These are phyloP conservation scores for Komagataea norvegica DNA, from an alignment of 1,139 yeast genomes.

Conservation along the genomic window DNA sequence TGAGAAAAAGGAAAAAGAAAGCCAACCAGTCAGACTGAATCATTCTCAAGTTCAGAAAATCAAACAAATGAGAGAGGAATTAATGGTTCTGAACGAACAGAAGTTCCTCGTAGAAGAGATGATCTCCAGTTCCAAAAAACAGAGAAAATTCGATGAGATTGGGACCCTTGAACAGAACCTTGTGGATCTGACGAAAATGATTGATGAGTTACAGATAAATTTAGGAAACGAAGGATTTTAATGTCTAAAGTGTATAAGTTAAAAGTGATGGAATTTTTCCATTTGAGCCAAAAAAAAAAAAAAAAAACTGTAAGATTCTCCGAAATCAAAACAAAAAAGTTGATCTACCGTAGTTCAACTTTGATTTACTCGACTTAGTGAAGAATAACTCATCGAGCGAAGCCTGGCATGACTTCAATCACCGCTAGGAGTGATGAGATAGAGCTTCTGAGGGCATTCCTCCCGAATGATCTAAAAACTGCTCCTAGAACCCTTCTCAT, in stretches of 20 bases:
- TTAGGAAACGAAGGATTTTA: constrained; percentile 66
- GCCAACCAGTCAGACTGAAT: constrained; percentile 22
- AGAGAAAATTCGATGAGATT: constrained; percentile 75
- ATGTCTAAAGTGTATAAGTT: background rate
- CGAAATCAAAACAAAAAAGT: constrained; percentile 3
- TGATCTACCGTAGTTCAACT: too few species aligned
- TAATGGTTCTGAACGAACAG: constrained; percentile 87
- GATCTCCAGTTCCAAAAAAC: constrained; percentile 56
- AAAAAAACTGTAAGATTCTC: background rate
- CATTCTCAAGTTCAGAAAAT: constrained; percentile 37
- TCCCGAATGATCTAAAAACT: constrained; percentile 6
- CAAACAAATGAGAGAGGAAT: constrained; percentile 59
- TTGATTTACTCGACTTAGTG: too few species aligned
- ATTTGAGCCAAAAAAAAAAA: background rate
- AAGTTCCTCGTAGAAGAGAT: constrained; percentile 61
- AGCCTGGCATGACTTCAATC: constrained; percentile 1
- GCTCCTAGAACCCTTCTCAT: constrained; percentile 12
- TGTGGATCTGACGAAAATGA: constrained; percentile 52
- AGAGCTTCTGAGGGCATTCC: constrained; percentile 15
- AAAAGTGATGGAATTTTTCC: too few species aligned
- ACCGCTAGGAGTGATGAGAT: constrained; percentile 16
- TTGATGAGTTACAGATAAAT: constrained; percentile 42
- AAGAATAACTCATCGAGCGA: too few species aligned
- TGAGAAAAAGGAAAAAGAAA: constrained; percentile 15
- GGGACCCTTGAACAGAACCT: constrained; percentile 55